Conservation (phyloP, 2,329 filamentous ascomycete species). For the Verticillium tricorpus region DNA sequence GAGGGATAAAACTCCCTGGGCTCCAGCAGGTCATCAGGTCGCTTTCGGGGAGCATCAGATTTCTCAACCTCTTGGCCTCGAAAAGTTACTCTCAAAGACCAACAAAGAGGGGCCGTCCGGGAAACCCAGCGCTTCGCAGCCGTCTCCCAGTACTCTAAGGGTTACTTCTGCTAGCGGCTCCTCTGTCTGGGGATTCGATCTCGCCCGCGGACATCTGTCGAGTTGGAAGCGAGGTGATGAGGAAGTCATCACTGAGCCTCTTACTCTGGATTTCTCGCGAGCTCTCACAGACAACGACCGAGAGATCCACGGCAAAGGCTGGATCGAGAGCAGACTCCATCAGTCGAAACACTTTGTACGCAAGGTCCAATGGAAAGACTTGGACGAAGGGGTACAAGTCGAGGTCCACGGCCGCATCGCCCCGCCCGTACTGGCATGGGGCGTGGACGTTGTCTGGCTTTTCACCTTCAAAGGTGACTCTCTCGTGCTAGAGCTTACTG, state of each 20-base stretch:
- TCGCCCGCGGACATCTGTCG: constrained; percentile 13
- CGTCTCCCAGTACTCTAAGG: neutral
- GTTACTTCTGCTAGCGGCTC: neutral
- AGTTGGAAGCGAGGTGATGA: constrained; percentile 7
- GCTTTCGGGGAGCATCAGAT: constrained; percentile 15
- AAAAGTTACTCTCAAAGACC: neutral
- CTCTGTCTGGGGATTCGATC: constrained; percentile 11
- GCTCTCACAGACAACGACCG: constrained; percentile 13
- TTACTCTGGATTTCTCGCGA: constrained; percentile 12
- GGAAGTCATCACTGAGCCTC: constrained; percentile 11
- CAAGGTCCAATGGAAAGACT: constrained; percentile 10
- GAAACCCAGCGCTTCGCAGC: constrained; percentile 3
- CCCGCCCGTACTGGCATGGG: constrained; percentile 43
- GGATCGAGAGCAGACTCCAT: constrained; percentile 6
- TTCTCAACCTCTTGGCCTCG: neutral
- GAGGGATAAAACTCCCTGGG: constrained; percentile 9
- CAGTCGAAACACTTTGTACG: constrained; percentile 7
- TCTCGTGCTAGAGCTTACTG: constrained; percentile 31
- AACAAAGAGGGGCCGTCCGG: neutral
- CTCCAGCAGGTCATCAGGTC: constrained; percentile 9
- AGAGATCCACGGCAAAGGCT: constrained; percentile 5
- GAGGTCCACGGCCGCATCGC: constrained; percentile 34
- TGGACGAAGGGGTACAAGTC: constrained; percentile 20
- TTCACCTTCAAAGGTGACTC: constrained; percentile 34
- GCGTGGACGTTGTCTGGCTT: constrained; percentile 23